phyloP scores from a whole-genome alignment of 2,329 filamentous ascomycete genomes.

The Phialemonium atrogriseum region DNA sequence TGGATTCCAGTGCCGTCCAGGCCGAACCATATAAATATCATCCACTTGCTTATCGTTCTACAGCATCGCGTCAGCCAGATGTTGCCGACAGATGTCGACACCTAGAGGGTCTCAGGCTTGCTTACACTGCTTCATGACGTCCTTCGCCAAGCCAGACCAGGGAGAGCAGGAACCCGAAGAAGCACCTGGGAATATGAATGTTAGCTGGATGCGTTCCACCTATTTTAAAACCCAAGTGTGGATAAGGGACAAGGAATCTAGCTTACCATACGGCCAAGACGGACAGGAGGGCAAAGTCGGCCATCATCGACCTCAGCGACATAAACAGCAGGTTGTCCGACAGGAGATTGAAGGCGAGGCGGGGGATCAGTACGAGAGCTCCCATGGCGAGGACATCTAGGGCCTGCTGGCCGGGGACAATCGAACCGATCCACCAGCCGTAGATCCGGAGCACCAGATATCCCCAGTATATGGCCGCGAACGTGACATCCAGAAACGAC shows the following conservation, averaged over 20 bases:
- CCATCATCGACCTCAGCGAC: constrained; percentile 75
- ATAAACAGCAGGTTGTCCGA: constrained; percentile 81
- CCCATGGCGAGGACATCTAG: constrained; percentile 73
- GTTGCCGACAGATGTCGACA: not conserved
- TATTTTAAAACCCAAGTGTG: no score
- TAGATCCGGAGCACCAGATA: constrained; percentile 64
- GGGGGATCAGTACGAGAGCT: constrained; percentile 68
- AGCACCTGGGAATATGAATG: constrained; percentile 41
- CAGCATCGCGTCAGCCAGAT: constrained; percentile 1
- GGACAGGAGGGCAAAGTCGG: constrained; percentile 72
- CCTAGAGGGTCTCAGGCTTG: constrained; percentile 2
- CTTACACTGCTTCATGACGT: constrained; percentile 47
- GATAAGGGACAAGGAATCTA: constrained; percentile 11
- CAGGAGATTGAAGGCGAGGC: constrained; percentile 74
- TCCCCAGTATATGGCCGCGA: constrained; percentile 60
- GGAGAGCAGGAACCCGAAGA: constrained; percentile 71
- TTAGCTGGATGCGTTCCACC: no score
- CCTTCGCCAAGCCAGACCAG: constrained; percentile 70
- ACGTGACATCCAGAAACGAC: constrained; percentile 79
- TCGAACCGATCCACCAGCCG: constrained; percentile 43
- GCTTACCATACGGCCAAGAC: constrained; percentile 59
- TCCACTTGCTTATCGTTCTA: constrained; percentile 75
- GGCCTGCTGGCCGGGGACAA: constrained; percentile 53
- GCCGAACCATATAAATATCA: constrained; percentile 90
- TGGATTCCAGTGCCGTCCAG: constrained; percentile 64